Conservation (phyloP, 805 yeast genomes). For the Schwanniomyces vanrijiae region DNA sequence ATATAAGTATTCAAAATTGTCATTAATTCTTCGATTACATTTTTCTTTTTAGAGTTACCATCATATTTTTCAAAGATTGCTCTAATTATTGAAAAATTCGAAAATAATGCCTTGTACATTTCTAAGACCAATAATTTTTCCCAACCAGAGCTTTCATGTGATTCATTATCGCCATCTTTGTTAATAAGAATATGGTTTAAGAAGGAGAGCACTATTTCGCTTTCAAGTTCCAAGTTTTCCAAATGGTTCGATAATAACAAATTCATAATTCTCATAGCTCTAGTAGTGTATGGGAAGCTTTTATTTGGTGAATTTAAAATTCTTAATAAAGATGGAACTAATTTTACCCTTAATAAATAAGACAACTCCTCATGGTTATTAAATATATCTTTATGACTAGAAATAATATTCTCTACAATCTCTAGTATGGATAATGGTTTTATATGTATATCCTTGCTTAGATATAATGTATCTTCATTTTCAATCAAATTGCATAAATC, state of each 20-base stretch:
- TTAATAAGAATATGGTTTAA: conserved; percentile 69
- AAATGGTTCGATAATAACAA: conserved; percentile 61
- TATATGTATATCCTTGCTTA: conserved; percentile 54
- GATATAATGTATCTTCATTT: conserved; percentile 52
- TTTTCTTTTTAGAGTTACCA: conserved; percentile 49
- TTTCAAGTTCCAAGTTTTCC: conserved; percentile 64
- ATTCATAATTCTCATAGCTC: conserved; percentile 72
- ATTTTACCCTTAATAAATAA: conserved; percentile 60
- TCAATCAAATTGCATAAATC: conserved; percentile 74
- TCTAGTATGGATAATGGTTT: conserved; percentile 72
- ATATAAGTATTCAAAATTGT: conserved; percentile 23
- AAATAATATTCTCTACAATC: conserved; percentile 73
- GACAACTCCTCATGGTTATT: conserved; percentile 61
- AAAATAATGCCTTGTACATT: conserved; percentile 58
- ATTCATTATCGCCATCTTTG: conserved; percentile 48
- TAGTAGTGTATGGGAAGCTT: conserved; percentile 67
- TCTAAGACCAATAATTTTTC: conserved; percentile 74
- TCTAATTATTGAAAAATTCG: conserved; percentile 53
- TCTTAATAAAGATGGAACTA: conserved; percentile 75
- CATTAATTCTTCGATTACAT: conserved; percentile 59
- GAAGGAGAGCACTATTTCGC: conserved; percentile 76
- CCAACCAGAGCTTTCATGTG: conserved; percentile 46
- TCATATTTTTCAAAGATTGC: conserved; percentile 66
- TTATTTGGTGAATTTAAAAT: conserved; percentile 51
- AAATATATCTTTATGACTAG: conserved; percentile 61